Evolutionary conservation across 768 basidiomycete species (phyloP).

Genomic region (Mycena sanguinolenta): DNA sequence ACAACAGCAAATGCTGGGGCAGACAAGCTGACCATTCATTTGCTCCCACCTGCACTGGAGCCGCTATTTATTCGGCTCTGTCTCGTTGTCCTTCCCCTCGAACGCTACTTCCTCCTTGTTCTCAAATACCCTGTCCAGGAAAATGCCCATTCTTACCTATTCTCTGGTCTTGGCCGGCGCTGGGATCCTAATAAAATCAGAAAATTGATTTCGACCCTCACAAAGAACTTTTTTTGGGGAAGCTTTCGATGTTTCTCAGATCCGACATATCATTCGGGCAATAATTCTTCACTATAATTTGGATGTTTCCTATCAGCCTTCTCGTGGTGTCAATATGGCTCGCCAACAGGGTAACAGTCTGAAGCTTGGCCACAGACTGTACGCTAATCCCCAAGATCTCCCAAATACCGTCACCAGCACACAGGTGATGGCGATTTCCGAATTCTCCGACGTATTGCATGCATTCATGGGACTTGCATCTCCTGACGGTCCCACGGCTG

Average conservation of each 20-base stretch:
- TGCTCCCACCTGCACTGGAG: constrained; percentile 7
- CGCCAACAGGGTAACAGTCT: neutral
- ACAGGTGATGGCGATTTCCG: neutral
- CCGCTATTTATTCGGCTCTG: neutral
- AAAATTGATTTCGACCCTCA: neutral
- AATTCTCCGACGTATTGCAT: neutral
- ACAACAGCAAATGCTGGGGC: constrained; percentile 1
- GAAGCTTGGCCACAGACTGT: neutral
- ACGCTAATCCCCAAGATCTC: neutral
- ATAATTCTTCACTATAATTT: constrained; percentile 5
- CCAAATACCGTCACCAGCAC: constrained; percentile 4
- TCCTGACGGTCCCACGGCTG: neutral
- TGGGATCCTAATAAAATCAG: neutral
- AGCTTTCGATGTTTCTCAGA: neutral
- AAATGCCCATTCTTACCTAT: constrained; percentile 14
- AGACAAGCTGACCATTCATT: constrained; percentile 6
- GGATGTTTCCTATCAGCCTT: neutral
- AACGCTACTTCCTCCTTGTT: neutral
- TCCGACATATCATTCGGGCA: constrained; percentile 10
- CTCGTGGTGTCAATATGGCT: neutral
- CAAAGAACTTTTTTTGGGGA: neutral
- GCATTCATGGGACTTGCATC: constrained; percentile 4
- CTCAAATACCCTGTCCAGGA: too few species aligned
- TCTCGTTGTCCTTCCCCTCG: constrained; percentile 8
- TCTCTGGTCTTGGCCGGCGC: constrained; percentile 4